Evolutionary conservation across 1,284 basidiomycete species (phyloP).

Genomic region (Entoloma clypeatum): DNA sequence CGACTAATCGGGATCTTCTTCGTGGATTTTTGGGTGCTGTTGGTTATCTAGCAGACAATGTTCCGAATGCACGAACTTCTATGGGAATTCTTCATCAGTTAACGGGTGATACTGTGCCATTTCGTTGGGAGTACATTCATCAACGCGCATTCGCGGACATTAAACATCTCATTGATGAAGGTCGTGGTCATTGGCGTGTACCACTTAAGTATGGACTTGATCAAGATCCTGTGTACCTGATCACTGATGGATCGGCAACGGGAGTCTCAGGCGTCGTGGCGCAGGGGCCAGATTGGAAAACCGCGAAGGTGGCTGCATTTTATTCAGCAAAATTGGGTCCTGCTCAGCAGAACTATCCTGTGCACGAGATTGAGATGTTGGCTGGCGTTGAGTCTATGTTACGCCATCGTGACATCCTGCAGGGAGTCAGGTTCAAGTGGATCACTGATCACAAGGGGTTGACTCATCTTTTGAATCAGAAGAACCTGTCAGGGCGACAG

Average conservation of each 20-base stretch:
- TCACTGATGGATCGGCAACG: conserved; percentile 27
- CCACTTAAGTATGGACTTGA: conserved; percentile 24
- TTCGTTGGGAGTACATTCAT: conserved; percentile 29
- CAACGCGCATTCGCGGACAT: conserved; percentile 34
- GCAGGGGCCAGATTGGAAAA: conserved; percentile 28
- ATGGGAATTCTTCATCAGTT: conserved; percentile 29
- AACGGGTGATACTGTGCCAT: conserved; percentile 24
- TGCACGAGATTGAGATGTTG: conserved; percentile 34
- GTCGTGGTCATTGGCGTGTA: conserved; percentile 19
- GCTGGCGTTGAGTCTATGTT: conserved; percentile 34
- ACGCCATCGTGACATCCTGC: conserved; percentile 26
- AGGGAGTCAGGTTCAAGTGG: conserved; percentile 30
- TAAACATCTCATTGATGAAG: conserved; percentile 22
- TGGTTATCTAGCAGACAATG: conserved; percentile 25
- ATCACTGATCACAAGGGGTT: conserved; percentile 37
- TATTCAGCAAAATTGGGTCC: conserved; percentile 35
- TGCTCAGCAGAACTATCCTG: conserved; percentile 37
- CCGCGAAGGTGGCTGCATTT: conserved; percentile 29
- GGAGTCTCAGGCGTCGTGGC: conserved; percentile 28
- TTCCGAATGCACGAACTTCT: conserved; percentile 23
- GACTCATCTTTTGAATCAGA: conserved; percentile 29
- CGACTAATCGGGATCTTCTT: neutral
- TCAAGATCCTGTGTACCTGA: conserved; percentile 21
- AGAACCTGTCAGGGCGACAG: conserved; percentile 30
- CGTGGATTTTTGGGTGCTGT: conserved; percentile 5